Base-by-base conservation (phyloP, 805 yeast genomes). In the Nakazawaea laoshanensis region DNA sequence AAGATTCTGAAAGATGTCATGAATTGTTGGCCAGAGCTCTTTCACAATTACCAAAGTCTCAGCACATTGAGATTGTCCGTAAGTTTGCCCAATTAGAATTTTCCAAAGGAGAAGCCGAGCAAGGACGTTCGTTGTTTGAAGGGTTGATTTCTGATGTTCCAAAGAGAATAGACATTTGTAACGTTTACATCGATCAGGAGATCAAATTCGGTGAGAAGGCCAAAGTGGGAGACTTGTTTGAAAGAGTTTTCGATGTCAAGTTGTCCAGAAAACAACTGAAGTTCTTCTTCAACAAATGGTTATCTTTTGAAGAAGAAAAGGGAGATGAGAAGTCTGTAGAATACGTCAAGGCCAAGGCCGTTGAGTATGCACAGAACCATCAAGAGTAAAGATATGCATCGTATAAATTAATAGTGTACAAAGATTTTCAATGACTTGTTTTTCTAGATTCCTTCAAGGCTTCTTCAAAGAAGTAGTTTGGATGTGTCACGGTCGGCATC, bases 231-330 rank as follows among this genome's bases (percentile, higher is more conserved):
- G 81, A 73, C 13, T 63, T 89, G 40, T 88, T 87, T 46, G 95
- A 88, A 55, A 74, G 97, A 53, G 84, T 81, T 3, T 48, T 82
- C 27, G 50, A 65, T 20, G 61, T 55, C 42, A 65, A 63, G 55
- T 55, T 89, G 33, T 67, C 82, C 4, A 73, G 79, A 51, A 89
- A 88, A 55, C 96, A 87, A 60, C 96, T 95, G 46, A 87, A 85
- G 59, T 86, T 84, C 63, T 85, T 89, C 70, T 88, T 87, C 63
- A 83, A 78, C 46, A 89, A 89, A 53, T 88, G 96, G 96, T 71
- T 87, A 40, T 61, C 70, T 8, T 84, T 63, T 47, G 96, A 87
- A 59, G 87, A 81, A 48, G 70, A 68, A 41, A 52, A 63, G 35
- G 75, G 70, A 10, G 89, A 84, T 51, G 70, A 65, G 30, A 80